Evolutionary conservation across 495 filamentous ascomycete genomes (phyloP).

Genomic region (Aspergillus hancockii): DNA sequence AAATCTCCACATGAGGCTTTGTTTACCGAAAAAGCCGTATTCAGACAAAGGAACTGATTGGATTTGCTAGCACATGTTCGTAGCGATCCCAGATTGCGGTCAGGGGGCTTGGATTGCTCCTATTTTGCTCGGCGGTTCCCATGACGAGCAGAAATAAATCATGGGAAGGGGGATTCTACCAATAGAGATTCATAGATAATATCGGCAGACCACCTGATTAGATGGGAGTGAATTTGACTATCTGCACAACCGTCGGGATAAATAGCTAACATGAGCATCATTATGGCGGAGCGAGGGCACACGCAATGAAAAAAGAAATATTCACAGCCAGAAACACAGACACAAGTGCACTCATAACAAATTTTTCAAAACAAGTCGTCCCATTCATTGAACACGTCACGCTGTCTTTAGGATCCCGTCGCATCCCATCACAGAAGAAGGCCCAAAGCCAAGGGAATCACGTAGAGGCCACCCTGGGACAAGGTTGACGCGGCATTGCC

Average conservation of each 20-base stretch:
- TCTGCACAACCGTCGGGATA: neutral
- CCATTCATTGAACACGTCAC: neutral
- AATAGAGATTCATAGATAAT: neutral
- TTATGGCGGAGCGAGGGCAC: neutral
- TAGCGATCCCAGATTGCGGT: neutral
- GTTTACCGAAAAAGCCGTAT: neutral
- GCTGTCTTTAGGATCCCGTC: neutral
- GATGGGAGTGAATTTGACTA: neutral
- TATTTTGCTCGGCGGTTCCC: neutral
- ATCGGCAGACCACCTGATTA: neutral
- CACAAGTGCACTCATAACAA: neutral
- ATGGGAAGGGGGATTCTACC: neutral
- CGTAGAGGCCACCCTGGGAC: neutral
- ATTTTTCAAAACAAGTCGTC: neutral
- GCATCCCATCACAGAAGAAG: neutral
- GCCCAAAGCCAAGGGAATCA: neutral
- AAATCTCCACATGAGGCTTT: neutral
- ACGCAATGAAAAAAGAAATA: neutral
- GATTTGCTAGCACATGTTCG: neutral
- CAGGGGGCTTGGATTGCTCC: neutral
- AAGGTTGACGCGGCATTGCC: neutral
- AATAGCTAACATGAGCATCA: neutral
- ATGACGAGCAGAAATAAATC: neutral
- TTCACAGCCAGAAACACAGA: neutral
- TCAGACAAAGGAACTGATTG: neutral